Conservation (phyloP, 1,284 basidiomycete genomes). For the Fomitopsis pinicola region DNA sequence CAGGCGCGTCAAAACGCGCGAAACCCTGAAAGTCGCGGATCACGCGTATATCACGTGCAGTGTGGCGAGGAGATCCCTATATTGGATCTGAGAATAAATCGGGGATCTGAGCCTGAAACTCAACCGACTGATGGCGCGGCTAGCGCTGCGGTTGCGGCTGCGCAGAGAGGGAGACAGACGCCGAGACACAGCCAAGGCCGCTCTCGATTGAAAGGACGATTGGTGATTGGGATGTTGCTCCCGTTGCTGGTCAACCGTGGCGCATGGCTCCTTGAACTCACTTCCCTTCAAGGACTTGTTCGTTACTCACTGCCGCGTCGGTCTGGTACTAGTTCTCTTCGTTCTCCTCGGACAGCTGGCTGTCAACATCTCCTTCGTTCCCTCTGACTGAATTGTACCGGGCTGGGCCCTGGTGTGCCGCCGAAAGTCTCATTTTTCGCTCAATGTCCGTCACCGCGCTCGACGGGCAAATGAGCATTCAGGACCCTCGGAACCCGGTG, state of each 20-base stretch:
- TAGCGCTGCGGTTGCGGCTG: neutral
- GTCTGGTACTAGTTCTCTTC: neutral
- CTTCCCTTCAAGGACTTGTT: neutral
- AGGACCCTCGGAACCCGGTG: constrained; percentile 12
- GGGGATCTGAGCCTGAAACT: neutral
- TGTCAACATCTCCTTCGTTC: constrained; percentile 2
- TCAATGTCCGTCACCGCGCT: constrained; percentile 10
- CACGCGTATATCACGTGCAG: constrained; percentile 6
- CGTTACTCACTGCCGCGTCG: neutral
- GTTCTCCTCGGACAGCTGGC: constrained; percentile 9
- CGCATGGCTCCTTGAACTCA: neutral
- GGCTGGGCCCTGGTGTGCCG: constrained; percentile 10
- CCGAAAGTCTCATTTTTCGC: neutral
- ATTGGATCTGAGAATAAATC: neutral
- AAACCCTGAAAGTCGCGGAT: constrained; percentile 7
- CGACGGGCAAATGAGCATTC: constrained; percentile 3
- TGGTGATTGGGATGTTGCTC: neutral
- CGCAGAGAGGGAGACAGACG: neutral
- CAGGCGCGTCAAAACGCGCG: neutral
- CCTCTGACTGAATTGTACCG: neutral
- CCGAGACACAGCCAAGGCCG: neutral
- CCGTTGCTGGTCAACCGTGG: neutral
- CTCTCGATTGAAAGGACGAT: neutral
- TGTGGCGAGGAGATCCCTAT: neutral
- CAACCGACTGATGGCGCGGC: neutral